Evolutionary conservation across 176 grass and related monocot genomes (phyloP), one percentile per base, ranked within the genome.

Genomic region (Neostapfia colusana): DNA sequence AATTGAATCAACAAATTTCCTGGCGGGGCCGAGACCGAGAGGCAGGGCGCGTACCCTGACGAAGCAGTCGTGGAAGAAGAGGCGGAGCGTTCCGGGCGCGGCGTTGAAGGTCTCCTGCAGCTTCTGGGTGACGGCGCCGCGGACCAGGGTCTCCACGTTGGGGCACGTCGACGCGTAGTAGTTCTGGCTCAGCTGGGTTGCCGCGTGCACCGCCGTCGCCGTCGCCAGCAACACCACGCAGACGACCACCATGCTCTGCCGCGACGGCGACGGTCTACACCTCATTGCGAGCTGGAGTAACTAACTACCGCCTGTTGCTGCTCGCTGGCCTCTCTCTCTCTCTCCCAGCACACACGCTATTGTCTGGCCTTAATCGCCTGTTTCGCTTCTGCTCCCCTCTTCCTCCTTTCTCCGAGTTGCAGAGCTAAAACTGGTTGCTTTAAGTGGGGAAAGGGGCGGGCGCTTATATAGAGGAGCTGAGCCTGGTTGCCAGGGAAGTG

Each of bases 61-160:
- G 66, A 90, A 93, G 84, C 91, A 93, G 71, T 93, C 91, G 78
- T 93, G 91, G 88, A 93, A 93, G 87, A 93, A 90, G 88, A 93
- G 84, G 60, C 91, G 87, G 65, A 93, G 91, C 20, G 91, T 90
- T 45, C 87, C 91, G 15, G 91, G 75, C 18, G 81, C 91, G 4
- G 91, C 91, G 81, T 87, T 89, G 54, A 64, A 73, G 24, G 78
- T 80, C 58, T 70, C 65, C 75, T 82, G 69, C 14, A 90, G 79
- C 78, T 87, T 85, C 81, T 90, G 78, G 20, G 61, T 54, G 6
- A 93, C 91, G 27, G 69, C 85, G 59, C 88, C 79, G 60, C 85
- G 88, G 35, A 93, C 88, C 23, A 93, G 77, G 20, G 73, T 59
- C 80, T 91, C 88, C 64, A 91, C 85, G 81, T 89, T 86, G 8